A percentile compares a stretch with the other conserved stretches of the same genome.
phyloP scores from a whole-genome alignment of 2,329 filamentous ascomycete species.

The Chaetomium globosum region DNA sequence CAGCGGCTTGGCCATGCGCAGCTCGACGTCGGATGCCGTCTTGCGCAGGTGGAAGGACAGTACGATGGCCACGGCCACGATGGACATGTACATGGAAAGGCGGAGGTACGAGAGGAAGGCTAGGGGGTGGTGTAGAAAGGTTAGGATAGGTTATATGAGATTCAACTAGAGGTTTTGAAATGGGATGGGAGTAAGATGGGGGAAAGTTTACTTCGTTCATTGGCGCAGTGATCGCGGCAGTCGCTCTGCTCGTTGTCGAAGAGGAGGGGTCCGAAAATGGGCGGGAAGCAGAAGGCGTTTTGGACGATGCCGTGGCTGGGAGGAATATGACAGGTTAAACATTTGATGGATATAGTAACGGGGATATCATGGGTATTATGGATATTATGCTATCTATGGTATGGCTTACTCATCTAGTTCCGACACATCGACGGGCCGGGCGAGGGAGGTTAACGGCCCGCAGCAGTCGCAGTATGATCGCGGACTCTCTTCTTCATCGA shows the following conservation, averaged over 20 bases:
- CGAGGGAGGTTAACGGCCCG: slow-evolving; percentile 43
- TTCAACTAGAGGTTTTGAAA: too few relatives aligned
- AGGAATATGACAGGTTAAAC: not conserved
- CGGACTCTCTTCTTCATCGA: slow-evolving; percentile 45
- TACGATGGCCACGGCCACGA: slow-evolving; percentile 87
- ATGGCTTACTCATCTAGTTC: slow-evolving; percentile 43
- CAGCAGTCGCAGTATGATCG: slow-evolving; percentile 48
- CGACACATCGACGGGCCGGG: slow-evolving; percentile 48
- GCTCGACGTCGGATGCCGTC: slow-evolving; percentile 69
- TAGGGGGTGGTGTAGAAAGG: slow-evolving; percentile 45
- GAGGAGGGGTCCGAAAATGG: slow-evolving; percentile 67
- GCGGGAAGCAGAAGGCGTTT: slow-evolving; percentile 60
- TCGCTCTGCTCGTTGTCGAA: slow-evolving; percentile 76
- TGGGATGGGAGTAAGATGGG: slow-evolving; percentile 67
- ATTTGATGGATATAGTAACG: not conserved
- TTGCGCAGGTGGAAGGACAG: slow-evolving; percentile 88
- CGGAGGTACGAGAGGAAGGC: slow-evolving; percentile 89
- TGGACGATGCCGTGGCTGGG: slow-evolving; percentile 38
- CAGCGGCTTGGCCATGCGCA: slow-evolving; percentile 76
- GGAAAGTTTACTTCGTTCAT: slow-evolving; percentile 74
- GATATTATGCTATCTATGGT: slow-evolving; percentile 13
- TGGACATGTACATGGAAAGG: slow-evolving; percentile 84
- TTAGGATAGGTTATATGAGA: not conserved
- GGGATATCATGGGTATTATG: not conserved
- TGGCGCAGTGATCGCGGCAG: slow-evolving; percentile 76